Percentiles rank a stretch among this genome's conserved stretches.
phyloP scores from a whole-genome alignment of 148 eudicot genomes.

The Silene conica region DNA sequence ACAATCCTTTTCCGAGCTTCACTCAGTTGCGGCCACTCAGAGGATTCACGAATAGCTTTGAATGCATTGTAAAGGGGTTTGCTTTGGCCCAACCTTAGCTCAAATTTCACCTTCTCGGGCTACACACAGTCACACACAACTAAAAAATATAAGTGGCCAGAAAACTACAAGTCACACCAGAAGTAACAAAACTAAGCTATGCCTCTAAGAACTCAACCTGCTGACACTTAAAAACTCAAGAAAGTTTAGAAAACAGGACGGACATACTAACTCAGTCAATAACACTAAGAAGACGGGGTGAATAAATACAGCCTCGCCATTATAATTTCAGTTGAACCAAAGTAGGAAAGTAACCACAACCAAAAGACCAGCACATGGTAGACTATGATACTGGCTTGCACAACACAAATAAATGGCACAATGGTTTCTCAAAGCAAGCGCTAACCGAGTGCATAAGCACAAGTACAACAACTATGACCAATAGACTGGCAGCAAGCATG shows the following conservation, averaged over 20 bases:
- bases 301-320: neutral
- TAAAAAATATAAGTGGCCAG: conserved; percentile 9
- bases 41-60: conserved; percentile 72
- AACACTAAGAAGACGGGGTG: neutral
- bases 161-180: neutral
- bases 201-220: too few relatives aligned
- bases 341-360: neutral
- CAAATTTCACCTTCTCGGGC: conserved; percentile 95
- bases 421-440: neutral
- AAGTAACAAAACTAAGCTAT: neutral
- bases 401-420: neutral
- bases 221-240: neutral
- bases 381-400: neutral
- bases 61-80: conserved; percentile 93
- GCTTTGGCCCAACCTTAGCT: conserved; percentile 92
- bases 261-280: neutral
- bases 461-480: neutral
- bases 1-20: conserved; percentile 86
- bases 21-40: conserved; percentile 67
- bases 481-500: neutral
- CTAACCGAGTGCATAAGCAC: neutral
- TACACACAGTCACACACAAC: conserved; percentile 28
- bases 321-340: neutral
- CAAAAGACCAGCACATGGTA: neutral
- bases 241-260: neutral